These are phyloP conservation scores for Talaromyces adpressus DNA, from an alignment of 495 filamentous ascomycete species.

Conservation along the genomic window DNA sequence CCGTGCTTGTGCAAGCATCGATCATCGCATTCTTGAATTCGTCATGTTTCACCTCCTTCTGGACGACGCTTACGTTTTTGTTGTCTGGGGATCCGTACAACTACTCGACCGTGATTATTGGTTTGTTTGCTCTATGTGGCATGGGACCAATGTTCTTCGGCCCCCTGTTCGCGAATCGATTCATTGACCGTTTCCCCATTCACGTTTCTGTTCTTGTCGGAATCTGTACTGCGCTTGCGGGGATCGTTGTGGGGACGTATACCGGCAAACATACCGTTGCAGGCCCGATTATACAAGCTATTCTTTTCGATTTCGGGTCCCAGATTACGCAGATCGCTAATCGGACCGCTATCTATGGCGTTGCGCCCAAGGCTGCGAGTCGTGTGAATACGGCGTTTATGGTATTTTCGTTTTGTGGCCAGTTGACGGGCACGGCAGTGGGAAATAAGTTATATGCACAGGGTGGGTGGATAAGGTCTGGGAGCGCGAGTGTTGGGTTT, in stretches of 20 bases:
- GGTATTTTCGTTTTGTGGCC: constrained; percentile 66
- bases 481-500: constrained; percentile 61
- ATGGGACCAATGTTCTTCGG: constrained; percentile 58
- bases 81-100: constrained; percentile 60
- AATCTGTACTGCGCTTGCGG: constrained; percentile 47
- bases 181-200: constrained; percentile 64
- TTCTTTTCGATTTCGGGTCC: constrained; percentile 63
- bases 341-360: constrained; percentile 59
- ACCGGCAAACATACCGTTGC: constrained; percentile 58
- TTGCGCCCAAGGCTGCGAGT: constrained; percentile 67
- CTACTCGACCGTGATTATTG: constrained; percentile 60
- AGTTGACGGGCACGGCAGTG: constrained; percentile 67
- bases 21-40: constrained; percentile 49
- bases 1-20: constrained; percentile 61
- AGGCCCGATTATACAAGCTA: constrained; percentile 69
- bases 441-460: constrained; percentile 64
- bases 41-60: constrained; percentile 61
- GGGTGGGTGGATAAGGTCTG: constrained; percentile 63
- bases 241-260: constrained; percentile 64
- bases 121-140: constrained; percentile 73
- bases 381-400: constrained; percentile 80
- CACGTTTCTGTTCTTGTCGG: constrained; percentile 61
- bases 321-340: constrained; percentile 75
- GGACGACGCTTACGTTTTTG: constrained; percentile 81
- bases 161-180: constrained; percentile 59